phyloP scores from a whole-genome alignment of 768 basidiomycete species.

The Auriscalpium orientale region DNA sequence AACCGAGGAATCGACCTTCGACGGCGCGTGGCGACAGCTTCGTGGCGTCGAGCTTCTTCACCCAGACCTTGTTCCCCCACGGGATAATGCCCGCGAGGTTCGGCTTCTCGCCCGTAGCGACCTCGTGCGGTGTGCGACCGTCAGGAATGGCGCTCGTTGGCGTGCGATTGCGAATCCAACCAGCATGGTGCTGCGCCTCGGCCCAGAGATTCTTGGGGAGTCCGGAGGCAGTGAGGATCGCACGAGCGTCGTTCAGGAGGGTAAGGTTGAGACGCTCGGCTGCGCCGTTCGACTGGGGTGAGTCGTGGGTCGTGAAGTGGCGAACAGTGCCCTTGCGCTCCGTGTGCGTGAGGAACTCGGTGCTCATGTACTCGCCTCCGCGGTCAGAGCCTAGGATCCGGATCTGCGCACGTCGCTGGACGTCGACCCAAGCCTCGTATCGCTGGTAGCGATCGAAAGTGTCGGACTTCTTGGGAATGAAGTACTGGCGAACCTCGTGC shows the following conservation, averaged over 20 bases:
- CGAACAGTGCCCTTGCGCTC: background rate
- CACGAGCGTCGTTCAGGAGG: background rate
- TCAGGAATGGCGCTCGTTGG: background rate
- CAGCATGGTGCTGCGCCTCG: conserved; percentile 15
- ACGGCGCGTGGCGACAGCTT: conserved; percentile 11
- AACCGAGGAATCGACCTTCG: conserved; percentile 26
- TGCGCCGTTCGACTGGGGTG: background rate
- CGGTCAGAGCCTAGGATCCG: background rate
- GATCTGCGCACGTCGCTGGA: background rate
- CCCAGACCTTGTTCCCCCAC: conserved; percentile 14
- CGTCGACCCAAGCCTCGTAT: background rate
- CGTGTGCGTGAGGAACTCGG: background rate
- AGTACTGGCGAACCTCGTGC: no score
- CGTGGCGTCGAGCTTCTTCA: background rate
- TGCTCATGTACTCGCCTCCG: background rate
- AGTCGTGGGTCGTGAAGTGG: background rate
- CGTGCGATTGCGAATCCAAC: conserved; percentile 19
- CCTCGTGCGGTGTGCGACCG: conserved; percentile 22
- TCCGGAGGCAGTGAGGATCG: background rate
- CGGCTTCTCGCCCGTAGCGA: conserved; percentile 18
- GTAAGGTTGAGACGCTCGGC: background rate
- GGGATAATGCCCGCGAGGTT: conserved; percentile 11
- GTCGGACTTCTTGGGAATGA: background rate
- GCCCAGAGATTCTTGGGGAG: conserved; percentile 22
- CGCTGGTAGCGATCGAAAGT: background rate